phyloP scores from a whole-genome alignment of 495 filamentous ascomycete species.

The Hypoxylon perforatum region DNA sequence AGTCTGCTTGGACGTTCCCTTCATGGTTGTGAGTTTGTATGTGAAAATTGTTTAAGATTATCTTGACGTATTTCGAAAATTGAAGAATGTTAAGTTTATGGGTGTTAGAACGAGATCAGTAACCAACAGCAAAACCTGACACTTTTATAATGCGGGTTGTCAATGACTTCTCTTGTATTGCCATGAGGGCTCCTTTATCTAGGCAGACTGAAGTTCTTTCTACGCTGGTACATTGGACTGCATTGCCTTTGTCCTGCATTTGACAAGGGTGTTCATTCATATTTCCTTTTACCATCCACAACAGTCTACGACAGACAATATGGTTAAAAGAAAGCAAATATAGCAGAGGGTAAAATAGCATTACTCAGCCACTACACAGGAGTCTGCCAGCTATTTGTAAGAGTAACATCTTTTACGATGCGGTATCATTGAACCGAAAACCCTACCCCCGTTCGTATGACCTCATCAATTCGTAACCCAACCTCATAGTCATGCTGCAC shows the following conservation, averaged over 20 bases:
- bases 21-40: constrained; percentile 15
- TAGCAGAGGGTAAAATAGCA: constrained; percentile 22
- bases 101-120: background rate
- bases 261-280: background rate
- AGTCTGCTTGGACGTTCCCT: constrained; percentile 26
- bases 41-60: background rate
- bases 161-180: background rate
- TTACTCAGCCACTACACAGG: constrained; percentile 26
- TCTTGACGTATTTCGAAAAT: background rate
- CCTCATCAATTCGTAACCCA: constrained; percentile 44
- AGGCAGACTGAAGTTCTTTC: background rate
- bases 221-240: too few relatives aligned
- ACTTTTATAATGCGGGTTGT: constrained; percentile 11
- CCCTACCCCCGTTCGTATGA: constrained; percentile 34
- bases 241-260: too few relatives aligned
- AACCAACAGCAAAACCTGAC: background rate
- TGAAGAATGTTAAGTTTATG: background rate
- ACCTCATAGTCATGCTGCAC: constrained; percentile 12
- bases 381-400: constrained; percentile 22
- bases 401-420: constrained; percentile 9
- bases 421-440: constrained; percentile 25
- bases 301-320: background rate
- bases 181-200: background rate
- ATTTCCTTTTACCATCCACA: background rate
- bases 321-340: constrained; percentile 19